Evolutionary conservation across 768 basidiomycete species (phyloP), one percentile per base, ranked within the genome.

Genomic region (Melanogaster broomeanus): DNA sequence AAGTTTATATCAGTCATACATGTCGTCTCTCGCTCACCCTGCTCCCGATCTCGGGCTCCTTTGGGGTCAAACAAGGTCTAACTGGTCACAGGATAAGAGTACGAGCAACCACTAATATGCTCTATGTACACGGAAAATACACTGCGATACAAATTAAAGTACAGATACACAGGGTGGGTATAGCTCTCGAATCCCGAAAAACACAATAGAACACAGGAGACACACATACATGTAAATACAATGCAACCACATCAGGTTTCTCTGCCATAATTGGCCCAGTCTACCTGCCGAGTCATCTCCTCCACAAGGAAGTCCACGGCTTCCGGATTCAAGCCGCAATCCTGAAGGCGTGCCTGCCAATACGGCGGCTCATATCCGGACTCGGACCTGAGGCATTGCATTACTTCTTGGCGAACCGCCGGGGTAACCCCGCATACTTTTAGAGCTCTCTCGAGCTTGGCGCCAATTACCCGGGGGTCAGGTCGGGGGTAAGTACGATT

Each of bases 291-390:
- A 33, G 52, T 61, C 66, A 68, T 70, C 48, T 61, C 67, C 19
- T 59, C 53, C 24, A 70, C 50, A 44, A 68, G 42, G 21, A 51
- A 50, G 16, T 41, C 52, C 6, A 54, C 54, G 3, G 56, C 55
- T 11, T 57, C 57, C 3, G 42, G 24, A 21, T 52, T 55, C 43
- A 68, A 27, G 19, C 59, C 58, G 25, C 57, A 64, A 13, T 58
- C 58, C 47, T 52, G 56, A 24, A 68, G 61, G 11, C 58, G 57
- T 6, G 45, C 44, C 27, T 62, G 52, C 67, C 67, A 68, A 47
- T 67, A 64, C 2, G 58, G 48, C 18, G 59, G 60, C 12, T 70
- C 67, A 24, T 64, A 68, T 3, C 64, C 67, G 18, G 25, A 51
- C 6, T 55, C 18, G 25, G 51, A 66, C 30, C 45, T 28, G 47